Conservation (phyloP, 1,284 basidiomycete genomes). For the Rhodotorula sp. region DNA sequence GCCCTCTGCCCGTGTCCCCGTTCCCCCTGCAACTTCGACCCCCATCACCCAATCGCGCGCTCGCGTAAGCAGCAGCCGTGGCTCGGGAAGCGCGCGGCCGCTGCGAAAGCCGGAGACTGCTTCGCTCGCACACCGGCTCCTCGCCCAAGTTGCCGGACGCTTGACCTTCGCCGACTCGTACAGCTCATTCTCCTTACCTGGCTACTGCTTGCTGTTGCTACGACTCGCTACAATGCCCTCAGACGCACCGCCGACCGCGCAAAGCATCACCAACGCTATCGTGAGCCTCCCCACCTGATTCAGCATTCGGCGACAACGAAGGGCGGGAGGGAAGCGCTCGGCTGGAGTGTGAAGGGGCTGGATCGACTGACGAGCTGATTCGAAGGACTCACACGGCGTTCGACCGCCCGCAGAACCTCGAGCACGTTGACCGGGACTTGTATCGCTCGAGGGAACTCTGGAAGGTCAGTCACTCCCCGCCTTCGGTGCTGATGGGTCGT, state of each 20-base stretch:
- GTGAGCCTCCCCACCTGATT: neutral
- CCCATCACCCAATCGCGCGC: too few relatives aligned
- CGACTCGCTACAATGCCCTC: neutral
- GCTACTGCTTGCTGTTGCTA: neutral
- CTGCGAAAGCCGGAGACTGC: too few relatives aligned
- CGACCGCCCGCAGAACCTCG: slow-evolving; percentile 53
- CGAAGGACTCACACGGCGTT: too few relatives aligned
- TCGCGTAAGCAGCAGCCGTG: too few relatives aligned
- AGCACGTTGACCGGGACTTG: slow-evolving; percentile 70
- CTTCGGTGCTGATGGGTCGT: too few relatives aligned
- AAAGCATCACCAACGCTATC: slow-evolving; percentile 27
- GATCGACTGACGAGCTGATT: too few relatives aligned
- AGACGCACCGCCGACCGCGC: neutral
- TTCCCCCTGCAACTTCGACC: too few relatives aligned
- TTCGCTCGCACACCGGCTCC: neutral
- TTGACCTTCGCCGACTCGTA: too few relatives aligned
- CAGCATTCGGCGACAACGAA: too few relatives aligned
- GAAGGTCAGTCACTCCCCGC: slow-evolving; percentile 39
- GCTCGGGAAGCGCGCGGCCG: too few relatives aligned
- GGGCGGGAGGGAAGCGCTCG: too few relatives aligned
- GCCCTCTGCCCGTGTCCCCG: neutral
- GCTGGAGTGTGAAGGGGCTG: too few relatives aligned
- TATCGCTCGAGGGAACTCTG: slow-evolving; percentile 68
- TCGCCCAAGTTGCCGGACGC: neutral
- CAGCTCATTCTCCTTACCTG: neutral